Evolutionary conservation across 1,139 yeast species (phyloP).

Genomic region (Yamadazyma triangularis): DNA sequence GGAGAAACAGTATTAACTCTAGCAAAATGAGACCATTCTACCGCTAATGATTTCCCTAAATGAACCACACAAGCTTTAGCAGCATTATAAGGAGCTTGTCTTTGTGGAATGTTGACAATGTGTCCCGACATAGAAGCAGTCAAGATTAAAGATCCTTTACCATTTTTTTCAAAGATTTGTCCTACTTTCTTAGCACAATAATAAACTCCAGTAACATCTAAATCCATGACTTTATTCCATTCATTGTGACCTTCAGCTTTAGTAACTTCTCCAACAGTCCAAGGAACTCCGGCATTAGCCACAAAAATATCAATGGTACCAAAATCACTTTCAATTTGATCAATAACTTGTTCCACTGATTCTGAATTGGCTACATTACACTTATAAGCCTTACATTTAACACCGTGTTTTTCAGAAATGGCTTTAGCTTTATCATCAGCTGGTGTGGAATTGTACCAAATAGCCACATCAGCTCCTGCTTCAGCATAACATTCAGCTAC

Average conservation of each 20-base stretch:
- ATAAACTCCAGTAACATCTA: slow-evolving; percentile 73
- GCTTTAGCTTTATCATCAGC: slow-evolving; percentile 56
- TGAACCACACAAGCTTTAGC: slow-evolving; percentile 85
- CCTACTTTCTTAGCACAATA: slow-evolving; percentile 73
- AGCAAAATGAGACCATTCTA: slow-evolving; percentile 79
- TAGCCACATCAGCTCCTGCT: slow-evolving; percentile 87
- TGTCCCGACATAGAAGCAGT: slow-evolving; percentile 86
- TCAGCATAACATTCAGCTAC: slow-evolving; percentile 85
- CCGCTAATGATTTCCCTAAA: slow-evolving; percentile 70
- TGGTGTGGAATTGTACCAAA: slow-evolving; percentile 62
- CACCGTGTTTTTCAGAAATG: slow-evolving; percentile 59
- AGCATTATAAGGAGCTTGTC: slow-evolving; percentile 81
- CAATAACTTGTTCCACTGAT: slow-evolving; percentile 53
- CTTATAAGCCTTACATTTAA: slow-evolving; percentile 66
- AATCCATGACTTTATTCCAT: slow-evolving; percentile 67
- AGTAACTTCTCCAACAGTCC: slow-evolving; percentile 70
- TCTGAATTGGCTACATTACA: slow-evolving; percentile 60
- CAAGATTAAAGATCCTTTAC: slow-evolving; percentile 66
- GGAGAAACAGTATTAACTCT: slow-evolving; percentile 80
- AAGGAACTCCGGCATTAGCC: slow-evolving; percentile 89
- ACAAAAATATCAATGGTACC: slow-evolving; percentile 78
- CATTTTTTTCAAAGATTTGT: slow-evolving; percentile 62
- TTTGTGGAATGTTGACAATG: slow-evolving; percentile 79
- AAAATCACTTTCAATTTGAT: slow-evolving; percentile 63
- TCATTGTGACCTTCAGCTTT: slow-evolving; percentile 48